phyloP scores from a whole-genome alignment of 768 basidiomycete species.

The Coprinopsis cinerea region DNA sequence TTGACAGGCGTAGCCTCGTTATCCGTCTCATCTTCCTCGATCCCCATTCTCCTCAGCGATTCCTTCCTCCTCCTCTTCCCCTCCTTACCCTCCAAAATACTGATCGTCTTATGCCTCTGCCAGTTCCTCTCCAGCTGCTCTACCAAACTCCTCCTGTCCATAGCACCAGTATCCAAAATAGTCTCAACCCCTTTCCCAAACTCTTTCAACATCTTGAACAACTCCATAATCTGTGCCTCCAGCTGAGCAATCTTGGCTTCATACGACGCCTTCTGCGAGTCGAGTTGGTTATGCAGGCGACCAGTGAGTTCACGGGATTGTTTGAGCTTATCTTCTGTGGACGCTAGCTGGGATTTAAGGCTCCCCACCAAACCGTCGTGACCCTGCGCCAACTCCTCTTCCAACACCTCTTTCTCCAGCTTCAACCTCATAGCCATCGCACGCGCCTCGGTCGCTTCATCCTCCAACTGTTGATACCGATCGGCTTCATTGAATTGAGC shows the following conservation, averaged over 20 bases:
- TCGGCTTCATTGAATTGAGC: constrained; percentile 89
- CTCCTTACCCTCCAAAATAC: constrained; percentile 74
- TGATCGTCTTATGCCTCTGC: constrained; percentile 79
- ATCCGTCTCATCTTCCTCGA: constrained; percentile 41
- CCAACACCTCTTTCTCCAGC: constrained; percentile 76
- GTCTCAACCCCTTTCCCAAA: constrained; percentile 71
- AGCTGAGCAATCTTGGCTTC: constrained; percentile 85
- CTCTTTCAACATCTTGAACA: constrained; percentile 92
- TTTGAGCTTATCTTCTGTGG: constrained; percentile 71
- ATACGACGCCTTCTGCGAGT: constrained; percentile 70
- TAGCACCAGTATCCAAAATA: constrained; percentile 60
- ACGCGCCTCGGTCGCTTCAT: constrained; percentile 69
- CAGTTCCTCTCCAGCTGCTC: constrained; percentile 75
- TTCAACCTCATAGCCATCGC: constrained; percentile 58
- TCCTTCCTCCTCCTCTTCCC: constrained; percentile 16
- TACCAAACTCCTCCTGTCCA: constrained; percentile 81
- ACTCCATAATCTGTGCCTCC: constrained; percentile 87
- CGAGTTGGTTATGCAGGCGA: constrained; percentile 71
- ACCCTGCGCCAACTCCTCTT: constrained; percentile 76
- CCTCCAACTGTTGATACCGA: constrained; percentile 67
- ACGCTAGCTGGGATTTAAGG: constrained; percentile 64
- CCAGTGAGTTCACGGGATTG: constrained; percentile 76
- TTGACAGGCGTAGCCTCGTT: constrained; percentile 55
- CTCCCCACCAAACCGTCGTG: constrained; percentile 80
- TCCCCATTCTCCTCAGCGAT: constrained; percentile 22